phyloP scores from a whole-genome alignment of 176 grass and related monocot genomes.

The Sorghum bicolor region DNA sequence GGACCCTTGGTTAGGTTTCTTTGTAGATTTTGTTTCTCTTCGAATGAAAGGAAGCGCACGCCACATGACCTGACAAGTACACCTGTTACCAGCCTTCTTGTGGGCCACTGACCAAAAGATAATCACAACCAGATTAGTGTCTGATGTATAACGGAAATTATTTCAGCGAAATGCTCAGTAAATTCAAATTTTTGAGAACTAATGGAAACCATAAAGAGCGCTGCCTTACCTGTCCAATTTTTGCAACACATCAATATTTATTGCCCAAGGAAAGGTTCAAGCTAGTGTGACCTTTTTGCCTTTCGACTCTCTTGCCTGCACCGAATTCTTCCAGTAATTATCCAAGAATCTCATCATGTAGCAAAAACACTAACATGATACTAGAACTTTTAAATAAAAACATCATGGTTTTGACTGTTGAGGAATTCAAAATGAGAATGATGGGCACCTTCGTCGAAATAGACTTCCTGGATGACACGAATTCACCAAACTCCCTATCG shows the following conservation, averaged over 20 bases:
- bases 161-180: not conserved
- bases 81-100: not conserved
- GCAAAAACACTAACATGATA: not conserved
- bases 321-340: conserved; percentile 14
- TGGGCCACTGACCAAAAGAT: not conserved
- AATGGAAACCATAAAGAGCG: not conserved
- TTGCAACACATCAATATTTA: not conserved
- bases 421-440: not conserved
- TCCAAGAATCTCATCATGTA: conserved; percentile 7
- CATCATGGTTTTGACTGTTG: not conserved
- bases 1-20: not conserved
- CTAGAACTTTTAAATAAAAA: not conserved
- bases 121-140: not conserved
- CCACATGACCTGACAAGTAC: not conserved
- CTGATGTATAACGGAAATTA: not conserved
- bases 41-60: not conserved
- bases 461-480: conserved; percentile 74
- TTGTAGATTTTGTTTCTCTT: not conserved
- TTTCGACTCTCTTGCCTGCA: conserved; percentile 86
- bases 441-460: conserved; percentile 68
- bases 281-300: conserved; percentile 90
- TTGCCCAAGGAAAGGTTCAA: conserved; percentile 35
- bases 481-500: conserved; percentile 73
- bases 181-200: not conserved
- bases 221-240: not conserved